These are phyloP conservation scores for Ogataea methanolica DNA, from an alignment of 805 yeast species.

Conservation along the genomic window DNA sequence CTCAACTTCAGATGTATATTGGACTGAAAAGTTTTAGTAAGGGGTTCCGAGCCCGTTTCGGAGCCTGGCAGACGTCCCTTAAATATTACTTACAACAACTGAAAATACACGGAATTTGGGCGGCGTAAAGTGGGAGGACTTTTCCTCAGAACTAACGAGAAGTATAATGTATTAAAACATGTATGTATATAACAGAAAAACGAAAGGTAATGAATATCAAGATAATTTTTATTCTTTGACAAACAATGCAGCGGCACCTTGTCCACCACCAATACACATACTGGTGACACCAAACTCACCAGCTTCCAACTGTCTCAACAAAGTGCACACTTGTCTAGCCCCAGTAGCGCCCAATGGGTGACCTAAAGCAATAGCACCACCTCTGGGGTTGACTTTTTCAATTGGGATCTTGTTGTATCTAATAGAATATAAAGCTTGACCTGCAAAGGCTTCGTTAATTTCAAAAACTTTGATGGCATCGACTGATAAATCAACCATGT, in stretches of 20 bases:
- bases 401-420: slow-evolving; percentile 59
- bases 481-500: slow-evolving; percentile 37
- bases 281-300: slow-evolving; percentile 89
- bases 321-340: slow-evolving; percentile 88
- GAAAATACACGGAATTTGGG: no score
- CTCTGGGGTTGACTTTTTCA: slow-evolving; percentile 79
- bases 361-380: slow-evolving; percentile 96
- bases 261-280: slow-evolving; percentile 98
- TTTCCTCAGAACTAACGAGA: no score
- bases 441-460: slow-evolving; percentile 96
- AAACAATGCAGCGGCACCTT: slow-evolving; percentile 94
- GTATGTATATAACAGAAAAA: no score
- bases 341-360: slow-evolving; percentile 88
- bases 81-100: no score
- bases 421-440: slow-evolving; percentile 81
- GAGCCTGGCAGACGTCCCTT: no score
- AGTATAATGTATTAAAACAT: no score
- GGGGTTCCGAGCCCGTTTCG: no score
- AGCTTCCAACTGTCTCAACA: slow-evolving; percentile 69
- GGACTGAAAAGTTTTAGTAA: no score
- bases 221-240: slow-evolving; percentile 56
- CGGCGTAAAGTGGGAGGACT: no score
- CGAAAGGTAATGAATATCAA: neutral
- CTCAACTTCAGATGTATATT: no score
- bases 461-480: slow-evolving; percentile 75